Evolutionary conservation across 1,284 basidiomycete species (phyloP), one percentile per base, ranked within the genome.

Genomic region (Leccinum huronense): DNA sequence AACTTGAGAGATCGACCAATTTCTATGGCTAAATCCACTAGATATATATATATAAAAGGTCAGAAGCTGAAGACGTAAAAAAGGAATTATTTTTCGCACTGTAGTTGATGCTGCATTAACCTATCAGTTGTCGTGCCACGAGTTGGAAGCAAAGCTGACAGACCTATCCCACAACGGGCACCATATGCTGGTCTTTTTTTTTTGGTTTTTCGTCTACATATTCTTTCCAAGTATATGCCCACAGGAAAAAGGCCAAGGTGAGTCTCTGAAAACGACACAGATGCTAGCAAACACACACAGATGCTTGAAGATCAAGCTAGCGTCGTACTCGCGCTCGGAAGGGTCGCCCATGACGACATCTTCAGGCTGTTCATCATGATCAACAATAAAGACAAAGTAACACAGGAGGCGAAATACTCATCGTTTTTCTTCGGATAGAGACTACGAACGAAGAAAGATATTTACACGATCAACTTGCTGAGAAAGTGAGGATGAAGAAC

Each of bases 181-280:
- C 81, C 86, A 83, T 61, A 89, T 80, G 51, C 83, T 79, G 2
- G 85, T 88, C 62, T 72, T 79, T 61, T 45, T 66, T 71, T 9
- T 23, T 23, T 23, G 23, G 72, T 76, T 48, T 76, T 48, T 73
- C 65, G 19, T 72, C 42, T 65, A 65, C 76, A 74, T 95, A 95
- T 66, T 94, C 92, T 0, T 77, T 82, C 70, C 83, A 81, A 8
- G 82, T 82, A 72, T 94, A 95, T 0, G 94, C 90, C 89, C 91
- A 94, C 77, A 85, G 23, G 23, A 23, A 23, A 23, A 23, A 23
- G 23, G 23, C 23, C 23, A 23, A 23, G 23, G 23, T 23, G 23
- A 23, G 23, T 23, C 23, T 23, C 23, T 23, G 23, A 23, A 27
- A 27, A 27, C 23, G 23, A 27, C 23, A 27, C 23, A 27, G 23